These are phyloP conservation scores for Huntiella decipiens DNA, from an alignment of 2,329 filamentous ascomycete species.

Conservation along the genomic window DNA sequence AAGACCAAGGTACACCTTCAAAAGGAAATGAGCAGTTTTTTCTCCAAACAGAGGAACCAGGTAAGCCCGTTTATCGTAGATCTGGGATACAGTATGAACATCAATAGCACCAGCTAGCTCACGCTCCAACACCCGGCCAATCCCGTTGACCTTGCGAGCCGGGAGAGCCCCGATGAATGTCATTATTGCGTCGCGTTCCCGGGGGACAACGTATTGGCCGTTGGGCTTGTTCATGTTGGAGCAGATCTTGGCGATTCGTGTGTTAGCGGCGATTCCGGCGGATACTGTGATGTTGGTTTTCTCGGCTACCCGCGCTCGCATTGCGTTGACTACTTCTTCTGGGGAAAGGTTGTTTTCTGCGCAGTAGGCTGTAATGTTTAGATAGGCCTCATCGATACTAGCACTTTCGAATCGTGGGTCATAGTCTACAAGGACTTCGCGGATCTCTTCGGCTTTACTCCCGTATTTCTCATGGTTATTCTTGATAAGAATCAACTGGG, in stretches of 20 bases:
- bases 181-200: conserved; percentile 57
- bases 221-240: conserved; percentile 95
- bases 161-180: conserved; percentile 69
- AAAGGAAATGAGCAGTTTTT: conserved; percentile 73
- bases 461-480: conserved; percentile 83
- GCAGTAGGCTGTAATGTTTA: conserved; percentile 87
- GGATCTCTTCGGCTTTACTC: conserved; percentile 74
- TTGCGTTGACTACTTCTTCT: conserved; percentile 54
- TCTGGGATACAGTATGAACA: conserved; percentile 72
- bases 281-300: conserved; percentile 74
- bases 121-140: conserved; percentile 85
- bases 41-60: conserved; percentile 69
- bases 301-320: conserved; percentile 58
- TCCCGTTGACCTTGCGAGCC: conserved; percentile 79
- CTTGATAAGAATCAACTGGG: conserved; percentile 61
- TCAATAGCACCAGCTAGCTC: conserved; percentile 70
- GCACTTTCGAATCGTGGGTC: conserved; percentile 83
- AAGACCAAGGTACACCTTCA: conserved; percentile 68
- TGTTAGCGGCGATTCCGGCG: conserved; percentile 84
- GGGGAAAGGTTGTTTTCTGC: conserved; percentile 45
- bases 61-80: conserved; percentile 57
- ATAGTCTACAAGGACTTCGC: conserved; percentile 66
- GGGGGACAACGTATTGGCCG: conserved; percentile 63
- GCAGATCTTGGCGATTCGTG: conserved; percentile 84
- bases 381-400: conserved; percentile 88